These are phyloP conservation scores for Leccinum fibrillosum DNA, from an alignment of 768 basidiomycete genomes.

Conservation along the genomic window DNA sequence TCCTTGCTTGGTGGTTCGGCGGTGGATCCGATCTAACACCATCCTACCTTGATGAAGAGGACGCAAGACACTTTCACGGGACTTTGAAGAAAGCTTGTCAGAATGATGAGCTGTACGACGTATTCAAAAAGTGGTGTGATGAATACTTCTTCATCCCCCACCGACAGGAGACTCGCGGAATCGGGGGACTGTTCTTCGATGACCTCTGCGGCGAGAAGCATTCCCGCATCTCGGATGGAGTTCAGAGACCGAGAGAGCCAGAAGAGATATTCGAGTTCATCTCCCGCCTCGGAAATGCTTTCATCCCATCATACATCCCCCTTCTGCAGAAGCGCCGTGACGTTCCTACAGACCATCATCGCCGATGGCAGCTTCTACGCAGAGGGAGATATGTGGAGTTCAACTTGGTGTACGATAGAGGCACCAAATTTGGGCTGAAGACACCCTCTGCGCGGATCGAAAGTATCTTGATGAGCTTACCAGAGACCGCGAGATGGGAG, in stretches of 20 bases:
- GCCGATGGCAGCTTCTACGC: slow-evolving; percentile 91
- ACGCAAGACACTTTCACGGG: slow-evolving; percentile 82
- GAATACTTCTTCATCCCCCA: slow-evolving; percentile 95
- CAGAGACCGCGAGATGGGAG: slow-evolving; percentile 87
- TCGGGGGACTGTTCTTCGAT: slow-evolving; percentile 97
- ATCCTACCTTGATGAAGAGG: slow-evolving; percentile 85
- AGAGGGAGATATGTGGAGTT: slow-evolving; percentile 95
- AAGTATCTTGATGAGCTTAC: slow-evolving; percentile 87
- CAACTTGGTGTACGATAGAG: slow-evolving; percentile 82
- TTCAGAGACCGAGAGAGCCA: slow-evolving; percentile 50
- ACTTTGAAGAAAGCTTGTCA: slow-evolving; percentile 77
- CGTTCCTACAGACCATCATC: slow-evolving; percentile 59
- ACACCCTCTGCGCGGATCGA: slow-evolving; percentile 86
- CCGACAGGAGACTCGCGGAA: slow-evolving; percentile 77
- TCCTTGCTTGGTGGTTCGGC: slow-evolving; percentile 97
- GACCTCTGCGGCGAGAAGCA: slow-evolving; percentile 74
- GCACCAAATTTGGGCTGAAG: slow-evolving; percentile 83
- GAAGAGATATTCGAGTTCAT: slow-evolving; percentile 79
- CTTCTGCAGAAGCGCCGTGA: slow-evolving; percentile 65
- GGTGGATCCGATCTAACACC: slow-evolving; percentile 95
- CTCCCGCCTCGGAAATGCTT: slow-evolving; percentile 68
- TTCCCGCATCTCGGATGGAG: slow-evolving; percentile 47
- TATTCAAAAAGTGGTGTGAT: slow-evolving; percentile 96
- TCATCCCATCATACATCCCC: slow-evolving; percentile 88
- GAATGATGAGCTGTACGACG: slow-evolving; percentile 63